phyloP scores from a whole-genome alignment of 345 rosid genomes.

The Hevea brasiliensis region DNA sequence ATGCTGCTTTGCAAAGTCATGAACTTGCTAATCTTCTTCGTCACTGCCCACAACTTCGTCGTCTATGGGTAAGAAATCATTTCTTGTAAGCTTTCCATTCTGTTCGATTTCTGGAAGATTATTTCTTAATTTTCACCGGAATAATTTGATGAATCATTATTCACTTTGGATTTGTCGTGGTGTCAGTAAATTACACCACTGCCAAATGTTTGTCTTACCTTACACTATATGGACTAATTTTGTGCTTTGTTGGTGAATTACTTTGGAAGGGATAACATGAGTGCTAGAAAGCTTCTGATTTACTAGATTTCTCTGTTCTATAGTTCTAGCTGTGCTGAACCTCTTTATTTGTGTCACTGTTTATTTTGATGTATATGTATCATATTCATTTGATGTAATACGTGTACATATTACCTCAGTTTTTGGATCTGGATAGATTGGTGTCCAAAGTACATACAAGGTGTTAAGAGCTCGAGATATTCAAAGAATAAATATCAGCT shows the following conservation, averaged over 20 bases:
- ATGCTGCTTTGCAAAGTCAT: slow-evolving; percentile 47
- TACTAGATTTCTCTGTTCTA: not conserved
- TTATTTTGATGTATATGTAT: not conserved
- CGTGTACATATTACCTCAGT: not conserved
- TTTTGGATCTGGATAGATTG: not conserved
- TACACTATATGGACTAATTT: not conserved
- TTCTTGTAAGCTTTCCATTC: not conserved
- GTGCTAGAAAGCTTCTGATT: not conserved
- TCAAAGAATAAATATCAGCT: not conserved
- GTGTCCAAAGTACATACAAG: not conserved
- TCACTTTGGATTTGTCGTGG: not conserved
- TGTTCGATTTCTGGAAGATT: not conserved
- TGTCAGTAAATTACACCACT: not conserved
- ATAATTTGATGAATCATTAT: not conserved
- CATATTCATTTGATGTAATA: too few relatives aligned
- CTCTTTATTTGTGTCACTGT: not conserved
- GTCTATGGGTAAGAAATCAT: slow-evolving; percentile 54
- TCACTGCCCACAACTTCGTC: slow-evolving; percentile 56
- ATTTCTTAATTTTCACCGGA: too few relatives aligned
- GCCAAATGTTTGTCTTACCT: not conserved
- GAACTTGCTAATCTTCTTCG: slow-evolving; percentile 54
- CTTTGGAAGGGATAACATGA: not conserved
- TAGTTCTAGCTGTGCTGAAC: not conserved
- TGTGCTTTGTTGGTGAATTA: not conserved
- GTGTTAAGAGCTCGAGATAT: not conserved